Conservation (phyloP, 2,329 filamentous ascomycete genomes). For the Fusarium begoniae region DNA sequence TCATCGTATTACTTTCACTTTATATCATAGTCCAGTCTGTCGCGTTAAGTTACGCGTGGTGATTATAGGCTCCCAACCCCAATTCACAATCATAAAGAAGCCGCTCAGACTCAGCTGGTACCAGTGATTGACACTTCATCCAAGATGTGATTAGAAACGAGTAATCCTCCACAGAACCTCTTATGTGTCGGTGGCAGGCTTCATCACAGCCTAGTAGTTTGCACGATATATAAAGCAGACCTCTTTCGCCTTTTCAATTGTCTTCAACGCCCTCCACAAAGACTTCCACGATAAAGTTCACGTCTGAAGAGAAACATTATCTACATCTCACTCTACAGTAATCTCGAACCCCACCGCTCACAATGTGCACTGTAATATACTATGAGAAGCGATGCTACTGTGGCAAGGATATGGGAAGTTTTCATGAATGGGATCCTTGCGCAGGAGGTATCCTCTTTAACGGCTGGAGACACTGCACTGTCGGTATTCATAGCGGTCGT, state of each 20-base stretch:
- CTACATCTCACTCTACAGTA: rapidly evolving
- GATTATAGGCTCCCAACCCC: rapidly evolving
- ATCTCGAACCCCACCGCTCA: rapidly evolving
- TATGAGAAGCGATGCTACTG: neutral
- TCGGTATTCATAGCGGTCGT: neutral
- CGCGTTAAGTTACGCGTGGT: rapidly evolving
- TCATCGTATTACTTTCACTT: rapidly evolving
- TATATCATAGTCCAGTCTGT: too few relatives aligned
- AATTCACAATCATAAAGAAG: neutral
- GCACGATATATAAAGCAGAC: too few relatives aligned
- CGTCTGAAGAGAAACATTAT: rapidly evolving
- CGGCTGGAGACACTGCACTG: neutral
- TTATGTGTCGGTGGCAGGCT: rapidly evolving
- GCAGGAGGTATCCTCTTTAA: neutral
- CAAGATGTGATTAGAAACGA: rapidly evolving
- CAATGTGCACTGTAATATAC: neutral
- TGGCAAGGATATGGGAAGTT: neutral
- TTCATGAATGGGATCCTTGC: neutral
- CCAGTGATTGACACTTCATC: neutral
- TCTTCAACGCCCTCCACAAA: rapidly evolving
- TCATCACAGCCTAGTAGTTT: neutral
- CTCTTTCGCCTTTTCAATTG: neutral
- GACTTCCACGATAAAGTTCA: rapidly evolving
- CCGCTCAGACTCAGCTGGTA: rapidly evolving
- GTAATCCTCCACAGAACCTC: rapidly evolving